Evolutionary conservation across 2,329 filamentous ascomycete species (phyloP), one percentile per base, ranked within the genome.

Genomic region (Diaporthe nobilis): DNA sequence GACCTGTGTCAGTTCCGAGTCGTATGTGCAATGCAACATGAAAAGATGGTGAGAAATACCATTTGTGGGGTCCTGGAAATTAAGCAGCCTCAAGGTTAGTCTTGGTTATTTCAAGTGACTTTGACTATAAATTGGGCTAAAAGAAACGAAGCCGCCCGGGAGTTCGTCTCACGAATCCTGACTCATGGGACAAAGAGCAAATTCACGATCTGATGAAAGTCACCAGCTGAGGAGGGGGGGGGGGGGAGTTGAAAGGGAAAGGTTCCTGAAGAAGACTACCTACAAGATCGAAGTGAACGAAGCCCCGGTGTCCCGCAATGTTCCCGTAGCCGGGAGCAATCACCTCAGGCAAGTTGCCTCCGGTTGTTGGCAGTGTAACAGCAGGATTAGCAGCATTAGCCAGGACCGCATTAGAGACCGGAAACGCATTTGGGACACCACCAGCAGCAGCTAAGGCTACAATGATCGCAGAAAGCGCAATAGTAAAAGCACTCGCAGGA

Each of bases 201-300:
- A 2, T 49, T 22, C 6, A 22, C 3, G 3, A 22, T 22, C 44
- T 20, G 6, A 20, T 47, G 17, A 20, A 44, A 44, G 42, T 17
- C 13, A 17, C 42, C 12, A 12, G 10, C 4, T 4, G 39, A 1
- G 10, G 6, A 44, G 42, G 15, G 15, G 2, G 13, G 15, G 42
- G 31, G 6, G 31, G 31, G 6, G 42, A 2, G 15, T 17, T 17
- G 42, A 6, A 42, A 42, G 13, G 15, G 10, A 6, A 17, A n/a
- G 1, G 8, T 57, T n/a, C 53, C 9, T 22, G 3, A 2, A 17
- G 13, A 55, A 31, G 10, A 12, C 20, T 13, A 22, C 65, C 4
- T 34, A 49, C 73, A 28, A 75, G 25, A 13, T 75, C 73, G 4
- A 49, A 51, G 28, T 75, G 73, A 31, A 72, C 73, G 3, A 75